These are phyloP conservation scores for Ustilago sp. DNA, from an alignment of 1,284 basidiomycete species.

Conservation along the genomic window DNA sequence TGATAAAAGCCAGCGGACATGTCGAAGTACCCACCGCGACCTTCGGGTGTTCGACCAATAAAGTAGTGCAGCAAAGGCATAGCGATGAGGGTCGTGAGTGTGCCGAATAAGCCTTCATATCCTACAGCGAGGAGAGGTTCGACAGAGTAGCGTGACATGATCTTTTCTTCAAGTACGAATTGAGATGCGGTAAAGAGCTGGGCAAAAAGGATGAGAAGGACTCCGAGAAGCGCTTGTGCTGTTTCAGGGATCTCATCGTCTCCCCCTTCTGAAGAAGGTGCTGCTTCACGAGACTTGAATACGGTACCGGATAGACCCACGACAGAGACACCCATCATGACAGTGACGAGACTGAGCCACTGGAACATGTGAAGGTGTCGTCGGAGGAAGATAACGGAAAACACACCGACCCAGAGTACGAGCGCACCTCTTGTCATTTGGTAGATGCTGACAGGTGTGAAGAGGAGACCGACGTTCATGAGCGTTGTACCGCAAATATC, in stretches of 20 bases:
- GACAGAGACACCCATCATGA: constrained; percentile 88
- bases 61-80: constrained; percentile 78
- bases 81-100: constrained; percentile 79
- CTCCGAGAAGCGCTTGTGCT: constrained; percentile 72
- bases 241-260: constrained; percentile 58
- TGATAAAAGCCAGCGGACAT: constrained; percentile 89
- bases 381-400: constrained; percentile 91
- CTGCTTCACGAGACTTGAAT: constrained; percentile 40
- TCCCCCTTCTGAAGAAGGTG: constrained; percentile 16
- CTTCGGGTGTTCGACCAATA: constrained; percentile 72
- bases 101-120: constrained; percentile 92
- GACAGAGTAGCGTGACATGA: constrained; percentile 87
- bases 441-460: constrained; percentile 96
- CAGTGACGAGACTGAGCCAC: constrained; percentile 89
- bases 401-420: constrained; percentile 93
- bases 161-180: constrained; percentile 86
- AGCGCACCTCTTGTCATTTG: constrained; percentile 96
- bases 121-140: constrained; percentile 93
- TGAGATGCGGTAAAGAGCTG: constrained; percentile 93
- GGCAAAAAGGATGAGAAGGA: constrained; percentile 93
- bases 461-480: constrained; percentile 94
- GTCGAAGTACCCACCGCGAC: constrained; percentile 87
- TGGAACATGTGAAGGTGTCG: constrained; percentile 69
- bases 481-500: constrained; percentile 90
- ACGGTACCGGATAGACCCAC: constrained; percentile 85